Base-by-base conservation (phyloP, 1,284 basidiomycete genomes). In the Fomitopsis pinicola region DNA sequence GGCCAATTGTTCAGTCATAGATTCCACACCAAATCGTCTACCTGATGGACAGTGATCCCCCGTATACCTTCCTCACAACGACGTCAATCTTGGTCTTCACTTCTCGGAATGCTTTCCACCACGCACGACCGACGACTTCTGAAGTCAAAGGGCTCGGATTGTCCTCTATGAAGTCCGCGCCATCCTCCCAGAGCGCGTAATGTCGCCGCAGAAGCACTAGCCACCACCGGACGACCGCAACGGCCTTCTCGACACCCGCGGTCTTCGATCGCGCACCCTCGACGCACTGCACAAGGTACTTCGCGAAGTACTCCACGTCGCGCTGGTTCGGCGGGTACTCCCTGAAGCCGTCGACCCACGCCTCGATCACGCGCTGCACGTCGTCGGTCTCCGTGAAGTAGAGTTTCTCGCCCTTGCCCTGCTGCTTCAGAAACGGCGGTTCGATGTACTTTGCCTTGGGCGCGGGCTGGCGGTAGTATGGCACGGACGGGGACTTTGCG, bases 141-240 rank as follows among this genome's bases (percentile, higher is more conserved):
- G 73, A 66, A 42, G 61, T 71, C 28, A 61, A 57, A 45, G 72
- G 74, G 64, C 70, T 59, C 55, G 68, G 65, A 36, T 74, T 74
- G 22, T 65, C 65, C 36, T 71, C 74, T 10, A 63, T 56, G 40
- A 71, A 68, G 54, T 77, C 76, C 48, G 78, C 77, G 42, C 74
- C 72, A 58, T 74, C 64, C 69, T 89, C 87, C 64, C 80, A 82
- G 3, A 75, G 71, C 14, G 77, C 81, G 79, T 84, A 90, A 64
- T 80, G 71, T 59, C 85, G 75, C 67, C 85, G 77, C 67, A 91
- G 68, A 36, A 91, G 68, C 38, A 91, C 79, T 56, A 85, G 70
- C 92, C 94, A 94, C 86, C 89, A 94, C 69, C 82, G 86, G 77
- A 94, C 77, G 26, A 92, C 82, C 33, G 81, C 82, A 3, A 88